phyloP scores from a whole-genome alignment of 2,329 filamentous ascomycete genomes.

The Hypoxylon sp. region DNA sequence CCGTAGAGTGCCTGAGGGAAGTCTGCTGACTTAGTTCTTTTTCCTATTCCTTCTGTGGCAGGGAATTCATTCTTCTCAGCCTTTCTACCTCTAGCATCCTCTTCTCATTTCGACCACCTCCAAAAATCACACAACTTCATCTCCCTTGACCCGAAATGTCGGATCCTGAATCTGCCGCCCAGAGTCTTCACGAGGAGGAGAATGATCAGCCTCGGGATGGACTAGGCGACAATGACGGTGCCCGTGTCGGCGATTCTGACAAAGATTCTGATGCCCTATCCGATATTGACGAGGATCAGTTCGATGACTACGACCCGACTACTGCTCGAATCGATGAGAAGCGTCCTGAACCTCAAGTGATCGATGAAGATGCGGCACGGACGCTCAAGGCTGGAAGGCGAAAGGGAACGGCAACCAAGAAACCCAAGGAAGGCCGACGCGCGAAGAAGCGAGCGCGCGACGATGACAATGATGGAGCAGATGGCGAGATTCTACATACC shows the following conservation, averaged over 20 bases:
- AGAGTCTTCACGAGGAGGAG: slow-evolving; percentile 49
- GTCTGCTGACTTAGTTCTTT: not conserved
- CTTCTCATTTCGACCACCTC: not conserved
- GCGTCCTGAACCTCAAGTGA: slow-evolving; percentile 65
- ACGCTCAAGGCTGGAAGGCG: slow-evolving; percentile 75
- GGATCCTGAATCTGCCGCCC: slow-evolving; percentile 60
- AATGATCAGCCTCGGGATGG: slow-evolving; percentile 53
- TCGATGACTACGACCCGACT: slow-evolving; percentile 76
- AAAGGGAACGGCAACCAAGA: slow-evolving; percentile 76
- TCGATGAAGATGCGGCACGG: slow-evolving; percentile 74
- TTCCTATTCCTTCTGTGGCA: slow-evolving; percentile 19
- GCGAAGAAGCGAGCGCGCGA: slow-evolving; percentile 74
- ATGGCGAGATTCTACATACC: slow-evolving; percentile 59
- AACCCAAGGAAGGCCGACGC: slow-evolving; percentile 79
- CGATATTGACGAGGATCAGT: slow-evolving; percentile 77
- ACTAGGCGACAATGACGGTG: slow-evolving; percentile 57
- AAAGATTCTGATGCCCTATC: slow-evolving; percentile 72
- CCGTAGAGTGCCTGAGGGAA: not conserved
- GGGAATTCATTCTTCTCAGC: not conserved
- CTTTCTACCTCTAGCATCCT: slow-evolving; percentile 2
- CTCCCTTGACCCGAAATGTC: slow-evolving; percentile 55
- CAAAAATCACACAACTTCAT: not conserved
- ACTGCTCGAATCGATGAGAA: slow-evolving; percentile 73
- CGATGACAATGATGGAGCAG: slow-evolving; percentile 64
- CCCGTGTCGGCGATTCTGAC: slow-evolving; percentile 62